Conservation (phyloP, 495 filamentous ascomycete genomes). For the Penicillium odoratum region DNA sequence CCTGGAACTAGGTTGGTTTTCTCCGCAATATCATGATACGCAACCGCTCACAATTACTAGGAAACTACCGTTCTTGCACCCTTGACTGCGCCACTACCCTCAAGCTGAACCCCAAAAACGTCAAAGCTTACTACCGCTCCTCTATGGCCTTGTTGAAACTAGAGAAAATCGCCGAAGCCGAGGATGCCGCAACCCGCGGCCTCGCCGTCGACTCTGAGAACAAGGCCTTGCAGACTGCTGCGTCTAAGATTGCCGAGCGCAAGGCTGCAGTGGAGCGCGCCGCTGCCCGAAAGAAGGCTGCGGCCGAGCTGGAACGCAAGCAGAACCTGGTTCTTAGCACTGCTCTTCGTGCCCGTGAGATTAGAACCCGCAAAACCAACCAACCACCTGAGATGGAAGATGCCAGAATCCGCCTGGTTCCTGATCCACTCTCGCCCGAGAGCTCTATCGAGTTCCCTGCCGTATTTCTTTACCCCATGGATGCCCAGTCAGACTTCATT, state of each 20-base stretch:
- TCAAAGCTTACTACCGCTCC: constrained; percentile 89
- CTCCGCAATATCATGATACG: neutral
- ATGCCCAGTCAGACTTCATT: constrained; percentile 83
- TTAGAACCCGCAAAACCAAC: constrained; percentile 62
- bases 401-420: constrained; percentile 62
- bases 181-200: constrained; percentile 70
- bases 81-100: constrained; percentile 80
- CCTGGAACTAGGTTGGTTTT: constrained; percentile 63
- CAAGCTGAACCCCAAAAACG: constrained; percentile 69
- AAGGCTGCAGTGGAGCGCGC: constrained; percentile 40
- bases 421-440: constrained; percentile 70
- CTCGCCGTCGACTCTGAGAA: constrained; percentile 65
- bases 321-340: constrained; percentile 61
- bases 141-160: constrained; percentile 72
- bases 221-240: constrained; percentile 54
- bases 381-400: constrained; percentile 84
- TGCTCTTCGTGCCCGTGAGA: constrained; percentile 73
- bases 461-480: constrained; percentile 79
- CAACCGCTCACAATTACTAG: constrained; percentile 29
- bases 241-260: constrained; percentile 54
- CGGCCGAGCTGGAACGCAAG: constrained; percentile 52
- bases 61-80: constrained; percentile 82
- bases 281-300: constrained; percentile 43
- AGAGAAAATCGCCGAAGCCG: constrained; percentile 69
- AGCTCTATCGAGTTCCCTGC: constrained; percentile 73